These are phyloP conservation scores for Colletotrichum chlorophyti DNA, from an alignment of 2,329 filamentous ascomycete genomes.

Conservation along the genomic window DNA sequence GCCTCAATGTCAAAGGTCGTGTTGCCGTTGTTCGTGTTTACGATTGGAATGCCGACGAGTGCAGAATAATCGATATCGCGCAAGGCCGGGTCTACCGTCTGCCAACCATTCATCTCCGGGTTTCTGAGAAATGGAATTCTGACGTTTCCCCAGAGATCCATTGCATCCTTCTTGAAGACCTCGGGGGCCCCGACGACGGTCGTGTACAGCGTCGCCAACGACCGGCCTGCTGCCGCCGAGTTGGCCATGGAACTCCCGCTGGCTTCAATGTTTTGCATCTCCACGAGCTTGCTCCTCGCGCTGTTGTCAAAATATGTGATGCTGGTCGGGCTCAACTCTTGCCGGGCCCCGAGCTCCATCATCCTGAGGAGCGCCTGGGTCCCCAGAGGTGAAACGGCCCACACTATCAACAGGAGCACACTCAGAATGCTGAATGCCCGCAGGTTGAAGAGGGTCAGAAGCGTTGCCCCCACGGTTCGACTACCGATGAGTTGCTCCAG, in stretches of 20 bases:
- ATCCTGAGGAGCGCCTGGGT: slow-evolving; percentile 36
- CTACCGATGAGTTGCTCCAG: slow-evolving; percentile 39
- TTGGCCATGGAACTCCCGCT: background rate
- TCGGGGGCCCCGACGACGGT: slow-evolving; percentile 31
- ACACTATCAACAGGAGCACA: slow-evolving; percentile 34
- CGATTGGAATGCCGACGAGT: background rate
- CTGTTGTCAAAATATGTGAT: background rate
- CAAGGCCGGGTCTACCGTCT: background rate
- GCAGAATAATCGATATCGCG: background rate
- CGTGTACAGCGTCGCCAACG: slow-evolving; percentile 27
- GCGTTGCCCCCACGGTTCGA: slow-evolving; percentile 35
- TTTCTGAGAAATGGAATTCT: slow-evolving; percentile 32
- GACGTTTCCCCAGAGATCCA: slow-evolving; percentile 38
- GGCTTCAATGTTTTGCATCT: background rate
- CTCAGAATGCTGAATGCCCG: slow-evolving; percentile 35
- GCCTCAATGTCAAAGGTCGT: slow-evolving; percentile 11
- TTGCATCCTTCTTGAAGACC: slow-evolving; percentile 27
- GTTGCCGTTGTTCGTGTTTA: background rate
- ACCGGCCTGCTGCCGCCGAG: too few species aligned
- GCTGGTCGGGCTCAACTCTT: background rate
- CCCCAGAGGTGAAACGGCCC: slow-evolving; percentile 39
- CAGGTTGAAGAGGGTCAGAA: slow-evolving; percentile 35
- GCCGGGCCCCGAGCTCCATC: background rate
- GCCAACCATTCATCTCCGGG: background rate
- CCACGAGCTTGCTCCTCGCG: background rate